These are phyloP conservation scores for Stemphylium vesicarium DNA, from an alignment of 2,329 filamentous ascomycete species.

Conservation along the genomic window DNA sequence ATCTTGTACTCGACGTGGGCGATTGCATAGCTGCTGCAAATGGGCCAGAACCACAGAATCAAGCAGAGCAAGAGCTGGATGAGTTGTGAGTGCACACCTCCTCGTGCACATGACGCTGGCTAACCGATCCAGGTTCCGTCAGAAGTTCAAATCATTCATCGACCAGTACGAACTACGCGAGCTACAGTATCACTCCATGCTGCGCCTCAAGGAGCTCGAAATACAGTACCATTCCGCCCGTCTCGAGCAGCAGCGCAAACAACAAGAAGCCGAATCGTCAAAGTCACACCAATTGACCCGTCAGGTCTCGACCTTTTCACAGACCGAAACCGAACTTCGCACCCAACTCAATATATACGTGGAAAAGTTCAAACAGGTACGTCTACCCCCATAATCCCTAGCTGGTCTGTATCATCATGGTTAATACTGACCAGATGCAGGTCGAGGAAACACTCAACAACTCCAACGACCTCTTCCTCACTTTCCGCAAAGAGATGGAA, in stretches of 20 bases:
- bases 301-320: conserved; percentile 93
- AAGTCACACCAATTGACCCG: conserved; percentile 85
- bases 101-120: not conserved
- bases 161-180: conserved; percentile 97
- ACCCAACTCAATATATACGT: conserved; percentile 98
- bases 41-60: conserved; percentile 73
- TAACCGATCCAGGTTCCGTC: conserved; percentile 57
- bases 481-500: conserved; percentile 98
- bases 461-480: conserved; percentile 95
- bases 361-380: conserved; percentile 99
- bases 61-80: conserved; percentile 87
- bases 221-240: conserved; percentile 90
- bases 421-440: conserved; percentile 66
- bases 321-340: conserved; percentile 90
- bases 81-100: conserved; percentile 69
- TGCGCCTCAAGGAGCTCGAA: conserved; percentile 94
- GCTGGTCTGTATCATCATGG: conserved; percentile 42
- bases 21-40: conserved; percentile 88
- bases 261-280: conserved; percentile 78
- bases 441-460: conserved; percentile 99
- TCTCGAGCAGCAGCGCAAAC: conserved; percentile 88
- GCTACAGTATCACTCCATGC: conserved; percentile 87
- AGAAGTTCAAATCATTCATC: conserved; percentile 92
- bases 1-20: conserved; percentile 82
- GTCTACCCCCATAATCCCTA: conserved; percentile 23